Base-by-base conservation (phyloP, 2,329 filamentous ascomycete genomes). In the Fusarium virguliforme region DNA sequence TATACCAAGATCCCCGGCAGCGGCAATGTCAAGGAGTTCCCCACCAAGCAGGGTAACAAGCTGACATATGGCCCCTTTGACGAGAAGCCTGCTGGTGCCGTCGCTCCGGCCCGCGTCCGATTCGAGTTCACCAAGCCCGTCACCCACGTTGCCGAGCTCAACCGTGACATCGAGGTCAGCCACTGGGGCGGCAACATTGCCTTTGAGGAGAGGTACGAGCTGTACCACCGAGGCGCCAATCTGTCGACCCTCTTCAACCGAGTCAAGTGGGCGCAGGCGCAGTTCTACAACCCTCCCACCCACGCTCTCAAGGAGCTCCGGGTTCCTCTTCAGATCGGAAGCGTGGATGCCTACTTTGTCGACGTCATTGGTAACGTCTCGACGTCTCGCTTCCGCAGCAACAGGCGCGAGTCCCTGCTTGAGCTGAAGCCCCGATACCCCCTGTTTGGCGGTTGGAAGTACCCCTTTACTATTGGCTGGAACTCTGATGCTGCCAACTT, bases 181-280 rank as follows among this genome's bases (percentile, higher is more conserved):
- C 96, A 98, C 82, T 99, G 96, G 96, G 96, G 96, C 73, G 96
- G 96, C 69, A 99, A 99, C 79, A 83, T 98, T 60, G 96, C 96
- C 2, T 94, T 95, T 55, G 96, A 99, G 83, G 96, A 99, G 84
- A 90, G 94, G 64, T 98, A 97, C 83, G 94, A 92, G 81, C 87
- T 98, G 73, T 89, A 89, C 76, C 95, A 99, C 85, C 90, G 92
- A 70, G 96, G 92, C 70, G 97, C 96, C 55, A 91, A 92, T 80
- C 86, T 95, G 55, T 87, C 88, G 35, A 85, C 86, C 64, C 89
- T 91, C 37, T 95, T 96, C 83, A 92, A 89, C 76, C 89, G 93
- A 35, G 90, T 94, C 70, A 89, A 92, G 77, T 96, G 91, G 90
- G 89, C 91, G 40, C 87, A 91, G 76, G 82, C 88, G 66, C 86